Conservation (phyloP, 768 basidiomycete species). For the Clathrus columnatus region DNA sequence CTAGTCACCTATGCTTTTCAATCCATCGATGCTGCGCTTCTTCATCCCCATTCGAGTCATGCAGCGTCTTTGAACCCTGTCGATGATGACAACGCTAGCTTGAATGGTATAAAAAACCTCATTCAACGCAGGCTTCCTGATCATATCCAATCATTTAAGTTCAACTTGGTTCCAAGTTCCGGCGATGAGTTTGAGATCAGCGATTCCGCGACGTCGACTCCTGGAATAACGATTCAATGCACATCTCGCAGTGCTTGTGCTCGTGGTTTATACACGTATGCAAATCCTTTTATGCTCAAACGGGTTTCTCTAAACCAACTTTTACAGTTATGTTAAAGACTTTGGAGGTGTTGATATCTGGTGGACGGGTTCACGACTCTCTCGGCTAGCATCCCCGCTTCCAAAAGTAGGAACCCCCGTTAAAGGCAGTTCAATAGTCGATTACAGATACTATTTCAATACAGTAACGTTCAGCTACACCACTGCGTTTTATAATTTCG, state of each 20-base stretch:
- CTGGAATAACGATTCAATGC: conserved; percentile 26
- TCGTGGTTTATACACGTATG: conserved; percentile 31
- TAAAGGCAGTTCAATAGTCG: conserved; percentile 26
- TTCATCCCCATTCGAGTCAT: no score
- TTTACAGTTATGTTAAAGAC: conserved; percentile 27
- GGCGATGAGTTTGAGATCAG: conserved; percentile 27
- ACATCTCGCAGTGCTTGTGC: conserved; percentile 30
- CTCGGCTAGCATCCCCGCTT: conserved; percentile 21
- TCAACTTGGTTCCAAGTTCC: conserved; percentile 19
- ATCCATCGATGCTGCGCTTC: no score
- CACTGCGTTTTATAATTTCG: conserved; percentile 30
- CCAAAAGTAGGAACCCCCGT: conserved; percentile 25
- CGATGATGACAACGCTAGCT: not conserved
- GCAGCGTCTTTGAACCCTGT: no score
- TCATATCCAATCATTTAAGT: conserved; percentile 25
- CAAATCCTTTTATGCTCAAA: not conserved
- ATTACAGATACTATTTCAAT: conserved; percentile 35
- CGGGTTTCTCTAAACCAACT: not conserved
- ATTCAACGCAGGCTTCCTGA: conserved; percentile 28
- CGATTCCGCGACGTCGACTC: conserved; percentile 17
- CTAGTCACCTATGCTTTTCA: no score
- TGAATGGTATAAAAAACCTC: conserved; percentile 27
- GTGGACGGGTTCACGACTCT: conserved; percentile 35
- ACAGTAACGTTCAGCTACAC: conserved; percentile 36
- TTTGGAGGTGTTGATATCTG: conserved; percentile 32